These are phyloP conservation scores for Cryphonectria parasitica DNA, from an alignment of 2,329 filamentous ascomycete genomes.

Conservation along the genomic window DNA sequence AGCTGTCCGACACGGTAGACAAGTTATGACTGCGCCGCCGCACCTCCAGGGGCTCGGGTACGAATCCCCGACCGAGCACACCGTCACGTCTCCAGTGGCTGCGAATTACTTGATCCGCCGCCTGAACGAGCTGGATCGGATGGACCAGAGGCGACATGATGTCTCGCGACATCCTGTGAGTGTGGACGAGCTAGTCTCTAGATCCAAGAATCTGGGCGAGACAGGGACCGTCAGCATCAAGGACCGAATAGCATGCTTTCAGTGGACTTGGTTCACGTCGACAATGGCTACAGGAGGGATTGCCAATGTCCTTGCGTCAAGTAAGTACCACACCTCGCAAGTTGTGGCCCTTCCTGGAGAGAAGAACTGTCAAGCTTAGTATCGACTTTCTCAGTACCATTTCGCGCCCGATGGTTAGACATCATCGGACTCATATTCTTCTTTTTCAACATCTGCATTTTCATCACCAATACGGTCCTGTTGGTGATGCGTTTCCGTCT, in stretches of 20 bases:
- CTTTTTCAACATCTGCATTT: constrained; percentile 66
- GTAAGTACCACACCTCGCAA: constrained; percentile 45
- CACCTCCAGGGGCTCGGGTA: constrained; percentile 41
- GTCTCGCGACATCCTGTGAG: constrained; percentile 8
- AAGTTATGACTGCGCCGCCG: constrained; percentile 40
- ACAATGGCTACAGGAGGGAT: constrained; percentile 65
- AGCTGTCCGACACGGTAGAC: constrained; percentile 48
- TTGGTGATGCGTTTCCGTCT: constrained; percentile 70
- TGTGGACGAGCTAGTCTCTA: constrained; percentile 42
- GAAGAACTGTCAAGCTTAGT: background rate
- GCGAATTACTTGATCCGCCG: constrained; percentile 23
- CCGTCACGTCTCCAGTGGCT: constrained; percentile 26
- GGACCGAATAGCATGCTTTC: constrained; percentile 56
- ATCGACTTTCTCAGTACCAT: constrained; percentile 48
- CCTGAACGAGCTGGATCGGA: constrained; percentile 20
- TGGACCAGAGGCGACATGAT: constrained; percentile 11
- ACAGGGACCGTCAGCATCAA: constrained; percentile 44
- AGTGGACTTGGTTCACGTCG: constrained; percentile 80
- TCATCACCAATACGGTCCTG: constrained; percentile 64
- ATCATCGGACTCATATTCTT: constrained; percentile 65
- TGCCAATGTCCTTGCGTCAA: constrained; percentile 55
- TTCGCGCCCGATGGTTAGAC: constrained; percentile 57
- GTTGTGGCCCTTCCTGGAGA: background rate
- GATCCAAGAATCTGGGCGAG: constrained; percentile 35
- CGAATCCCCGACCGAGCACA: constrained; percentile 44